These are phyloP conservation scores for Rhizophagus clarus DNA, from an alignment of 192 early-diverging fungal species.

Conservation along the genomic window DNA sequence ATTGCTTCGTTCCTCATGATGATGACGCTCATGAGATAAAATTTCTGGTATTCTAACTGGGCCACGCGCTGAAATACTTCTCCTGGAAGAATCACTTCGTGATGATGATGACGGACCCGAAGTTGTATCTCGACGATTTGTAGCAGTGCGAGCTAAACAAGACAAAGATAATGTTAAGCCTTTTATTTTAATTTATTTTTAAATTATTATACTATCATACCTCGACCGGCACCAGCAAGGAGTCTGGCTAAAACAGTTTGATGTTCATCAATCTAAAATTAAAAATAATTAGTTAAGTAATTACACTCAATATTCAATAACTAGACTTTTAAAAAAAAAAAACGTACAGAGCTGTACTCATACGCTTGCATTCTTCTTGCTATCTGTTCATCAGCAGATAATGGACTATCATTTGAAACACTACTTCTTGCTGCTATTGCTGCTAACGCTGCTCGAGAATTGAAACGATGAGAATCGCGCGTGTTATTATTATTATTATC, in stretches of 20 bases:
- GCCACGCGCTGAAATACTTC: not conserved
- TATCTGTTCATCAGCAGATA: conserved; percentile 5
- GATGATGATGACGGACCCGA: conserved; percentile 14
- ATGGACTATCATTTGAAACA: not conserved
- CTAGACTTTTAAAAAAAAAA: too few relatives aligned
- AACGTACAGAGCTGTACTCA: conserved; percentile 12
- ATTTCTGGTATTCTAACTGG: conserved; percentile 6
- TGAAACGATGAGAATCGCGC: not conserved
- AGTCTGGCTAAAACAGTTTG: conserved; percentile 12
- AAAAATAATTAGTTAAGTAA: not conserved
- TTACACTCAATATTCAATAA: too few relatives aligned
- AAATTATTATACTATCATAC: not conserved
- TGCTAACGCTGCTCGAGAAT: not conserved
- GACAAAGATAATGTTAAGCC: not conserved
- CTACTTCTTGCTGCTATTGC: not conserved
- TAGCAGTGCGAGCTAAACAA: not conserved
- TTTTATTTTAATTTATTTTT: not conserved
- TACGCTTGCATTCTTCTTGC: conserved; percentile 16
- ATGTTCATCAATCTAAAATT: conserved; percentile 1
- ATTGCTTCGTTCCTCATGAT: conserved; percentile 26
- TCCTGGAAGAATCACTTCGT: not conserved
- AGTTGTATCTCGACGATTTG: conserved; percentile 12
- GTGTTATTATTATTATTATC: conserved; percentile 13
- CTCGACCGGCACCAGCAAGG: not conserved
- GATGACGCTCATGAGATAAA: conserved; percentile 9